phyloP scores from a whole-genome alignment of 75 land plant genomes.

The Isoetes taiwanensis region DNA sequence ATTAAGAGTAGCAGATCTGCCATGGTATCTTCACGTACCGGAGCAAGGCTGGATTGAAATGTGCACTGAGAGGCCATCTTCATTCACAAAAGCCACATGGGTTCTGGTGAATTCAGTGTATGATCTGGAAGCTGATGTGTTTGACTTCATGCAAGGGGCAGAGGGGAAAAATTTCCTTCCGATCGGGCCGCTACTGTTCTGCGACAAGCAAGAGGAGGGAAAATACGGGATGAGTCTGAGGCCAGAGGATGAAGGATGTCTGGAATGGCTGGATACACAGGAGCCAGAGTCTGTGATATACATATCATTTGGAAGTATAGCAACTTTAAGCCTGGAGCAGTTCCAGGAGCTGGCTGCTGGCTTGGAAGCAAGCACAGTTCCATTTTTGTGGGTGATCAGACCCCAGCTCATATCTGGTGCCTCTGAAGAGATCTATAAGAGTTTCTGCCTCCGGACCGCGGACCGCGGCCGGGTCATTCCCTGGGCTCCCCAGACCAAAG shows the following conservation, averaged over 20 bases:
- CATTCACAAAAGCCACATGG: neutral
- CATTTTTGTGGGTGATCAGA: conserved; percentile 24
- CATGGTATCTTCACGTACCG: neutral
- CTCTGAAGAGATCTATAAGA: too few species aligned
- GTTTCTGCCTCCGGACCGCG: neutral
- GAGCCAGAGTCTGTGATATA: conserved; percentile 23
- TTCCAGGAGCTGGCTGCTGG: conserved; percentile 17
- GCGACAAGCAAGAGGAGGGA: too few species aligned
- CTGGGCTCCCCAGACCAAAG: conserved; percentile 18
- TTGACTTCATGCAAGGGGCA: neutral
- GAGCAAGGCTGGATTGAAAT: neutral
- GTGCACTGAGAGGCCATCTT: neutral
- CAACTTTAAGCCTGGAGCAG: neutral
- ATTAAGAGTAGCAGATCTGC: neutral
- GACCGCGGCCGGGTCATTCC: neutral
- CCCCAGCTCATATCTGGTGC: too few species aligned
- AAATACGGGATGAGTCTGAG: too few species aligned
- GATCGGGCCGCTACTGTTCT: neutral
- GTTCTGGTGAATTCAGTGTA: neutral
- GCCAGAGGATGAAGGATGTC: conserved; percentile 2
- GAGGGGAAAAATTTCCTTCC: neutral
- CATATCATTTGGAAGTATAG: conserved; percentile 31
- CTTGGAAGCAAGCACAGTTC: conserved; percentile 19
- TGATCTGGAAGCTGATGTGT: neutral
- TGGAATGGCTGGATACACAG: conserved; percentile 27